A percentile compares a stretch with the other conserved stretches of the same genome.
These are phyloP conservation scores for Houttuynia cordata DNA, from an alignment of 164 flowering plant genomes.

Conservation along the genomic window DNA sequence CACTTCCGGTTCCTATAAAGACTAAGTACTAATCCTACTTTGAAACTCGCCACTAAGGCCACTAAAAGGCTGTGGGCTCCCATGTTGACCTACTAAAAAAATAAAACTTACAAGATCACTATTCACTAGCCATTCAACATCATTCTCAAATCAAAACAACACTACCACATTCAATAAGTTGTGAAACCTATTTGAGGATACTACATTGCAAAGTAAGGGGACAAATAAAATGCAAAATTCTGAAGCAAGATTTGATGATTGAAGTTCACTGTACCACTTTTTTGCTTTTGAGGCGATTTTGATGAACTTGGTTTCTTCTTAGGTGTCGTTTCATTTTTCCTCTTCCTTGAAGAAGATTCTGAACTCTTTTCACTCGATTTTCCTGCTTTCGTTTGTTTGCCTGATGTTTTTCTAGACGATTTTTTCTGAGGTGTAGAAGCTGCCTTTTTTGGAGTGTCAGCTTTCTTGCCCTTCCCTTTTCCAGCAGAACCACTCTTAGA, in stretches of 20 bases:
- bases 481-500: constrained; percentile 35
- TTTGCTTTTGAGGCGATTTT: constrained; percentile 46
- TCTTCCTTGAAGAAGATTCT: constrained; percentile 54
- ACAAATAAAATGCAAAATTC: background rate
- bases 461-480: constrained; percentile 31
- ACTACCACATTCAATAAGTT: no score
- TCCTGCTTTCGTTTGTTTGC: constrained; percentile 32
- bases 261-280: constrained; percentile 18
- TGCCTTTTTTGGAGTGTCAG: constrained; percentile 17
- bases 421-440: constrained; percentile 28
- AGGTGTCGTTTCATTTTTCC: constrained; percentile 23
- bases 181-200: background rate
- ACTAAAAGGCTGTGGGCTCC: no score
- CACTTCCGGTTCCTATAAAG: no score
- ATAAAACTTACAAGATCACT: no score
- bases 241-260: no score
- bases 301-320: constrained; percentile 35
- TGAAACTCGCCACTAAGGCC: no score
- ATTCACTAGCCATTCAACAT: no score
- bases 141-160: no score
- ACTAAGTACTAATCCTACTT: no score
- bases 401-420: constrained; percentile 24
- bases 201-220: background rate
- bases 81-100: no score
- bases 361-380: constrained; percentile 34